Percentiles rank a stretch among this genome's conserved stretches.
Evolutionary conservation across 148 eudicot genomes (phyloP).

Genomic region (Spergularia bocconei): DNA sequence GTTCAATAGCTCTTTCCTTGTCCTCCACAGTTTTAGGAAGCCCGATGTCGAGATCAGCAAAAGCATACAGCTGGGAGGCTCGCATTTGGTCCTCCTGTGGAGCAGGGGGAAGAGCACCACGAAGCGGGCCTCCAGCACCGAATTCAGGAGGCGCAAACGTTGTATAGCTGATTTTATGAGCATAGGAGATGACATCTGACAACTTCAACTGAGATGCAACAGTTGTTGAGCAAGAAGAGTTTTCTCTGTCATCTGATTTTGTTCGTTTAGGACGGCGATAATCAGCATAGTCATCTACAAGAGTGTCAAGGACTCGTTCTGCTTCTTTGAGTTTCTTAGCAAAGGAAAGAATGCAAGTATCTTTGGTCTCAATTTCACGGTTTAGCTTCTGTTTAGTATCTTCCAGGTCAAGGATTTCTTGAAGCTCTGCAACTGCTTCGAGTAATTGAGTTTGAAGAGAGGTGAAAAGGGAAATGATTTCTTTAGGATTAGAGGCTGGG

Average conservation of each 20-base stretch:
- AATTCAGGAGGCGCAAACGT: conserved; percentile 95
- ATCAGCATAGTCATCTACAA: conserved; percentile 87
- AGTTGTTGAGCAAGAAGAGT: conserved; percentile 44
- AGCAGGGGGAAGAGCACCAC: conserved; percentile 93
- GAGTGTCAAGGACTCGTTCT: conserved; percentile 75
- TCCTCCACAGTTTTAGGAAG: conserved; percentile 55
- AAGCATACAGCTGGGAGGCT: conserved; percentile 73
- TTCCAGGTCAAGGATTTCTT: conserved; percentile 91
- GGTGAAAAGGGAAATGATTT: conserved; percentile 59
- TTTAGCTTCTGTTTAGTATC: conserved; percentile 62
- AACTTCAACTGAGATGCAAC: conserved; percentile 66
- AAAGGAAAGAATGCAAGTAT: conserved; percentile 62
- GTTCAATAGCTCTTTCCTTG: conserved; percentile 55
- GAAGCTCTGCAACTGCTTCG: conserved; percentile 89
- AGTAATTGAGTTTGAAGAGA: conserved; percentile 79
- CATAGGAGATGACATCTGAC: conserved; percentile 74
- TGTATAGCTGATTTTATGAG: conserved; percentile 89
- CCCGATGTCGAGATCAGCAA: conserved; percentile 80
- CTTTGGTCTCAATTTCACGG: conserved; percentile 58
- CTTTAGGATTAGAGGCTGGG: conserved; percentile 62
- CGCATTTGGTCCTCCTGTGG: conserved; percentile 96
- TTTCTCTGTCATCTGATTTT: conserved; percentile 49
- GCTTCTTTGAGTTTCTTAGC: conserved; percentile 85
- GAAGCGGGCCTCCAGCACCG: conserved; percentile 80
- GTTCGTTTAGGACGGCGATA: conserved; percentile 66